Evolutionary conservation across 192 early-diverging fungal species (phyloP).

Genomic region (Coemansia sp.): DNA sequence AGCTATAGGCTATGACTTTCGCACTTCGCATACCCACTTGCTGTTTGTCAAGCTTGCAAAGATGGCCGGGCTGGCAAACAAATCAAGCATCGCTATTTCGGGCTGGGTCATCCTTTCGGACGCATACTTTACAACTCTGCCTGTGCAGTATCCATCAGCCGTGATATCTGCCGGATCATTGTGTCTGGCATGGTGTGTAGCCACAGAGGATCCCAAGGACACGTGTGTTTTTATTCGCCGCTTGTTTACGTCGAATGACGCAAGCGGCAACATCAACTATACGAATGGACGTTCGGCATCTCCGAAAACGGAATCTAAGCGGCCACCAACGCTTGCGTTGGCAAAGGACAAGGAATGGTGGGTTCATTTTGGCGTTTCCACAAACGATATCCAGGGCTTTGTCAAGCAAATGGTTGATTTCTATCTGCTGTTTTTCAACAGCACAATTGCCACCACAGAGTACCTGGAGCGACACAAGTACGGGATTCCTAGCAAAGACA

Average conservation of each 20-base stretch:
- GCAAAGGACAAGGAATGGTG: slow-evolving; percentile 30
- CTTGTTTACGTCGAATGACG: neutral
- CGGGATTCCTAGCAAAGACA: slow-evolving; percentile 43
- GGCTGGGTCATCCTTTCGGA: slow-evolving; percentile 54
- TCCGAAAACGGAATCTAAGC: slow-evolving; percentile 4
- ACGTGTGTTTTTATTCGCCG: slow-evolving; percentile 12
- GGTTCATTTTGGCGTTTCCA: slow-evolving; percentile 37
- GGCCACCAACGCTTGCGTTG: slow-evolving; percentile 26
- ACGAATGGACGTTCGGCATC: slow-evolving; percentile 8
- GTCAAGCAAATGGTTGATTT: slow-evolving; percentile 56
- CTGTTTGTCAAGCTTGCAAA: slow-evolving; percentile 75
- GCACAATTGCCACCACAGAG: slow-evolving; percentile 28
- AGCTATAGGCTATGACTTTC: slow-evolving; percentile 82
- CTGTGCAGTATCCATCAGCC: slow-evolving; percentile 48
- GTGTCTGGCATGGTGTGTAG: slow-evolving; percentile 51
- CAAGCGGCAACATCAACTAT: neutral
- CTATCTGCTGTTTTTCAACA: slow-evolving; percentile 49
- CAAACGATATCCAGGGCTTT: slow-evolving; percentile 46
- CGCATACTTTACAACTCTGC: slow-evolving; percentile 52
- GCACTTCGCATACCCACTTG: slow-evolving; percentile 71
- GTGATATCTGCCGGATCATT: slow-evolving; percentile 48
- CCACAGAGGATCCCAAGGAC: slow-evolving; percentile 17
- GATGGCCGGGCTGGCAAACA: slow-evolving; percentile 49
- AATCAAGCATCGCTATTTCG: slow-evolving; percentile 15
- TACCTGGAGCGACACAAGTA: slow-evolving; percentile 39